A percentile compares a stretch with the other conserved stretches of the same genome.
phyloP scores from a whole-genome alignment of 208 protist genomes.

The Endotrypanum monterogeii region DNA sequence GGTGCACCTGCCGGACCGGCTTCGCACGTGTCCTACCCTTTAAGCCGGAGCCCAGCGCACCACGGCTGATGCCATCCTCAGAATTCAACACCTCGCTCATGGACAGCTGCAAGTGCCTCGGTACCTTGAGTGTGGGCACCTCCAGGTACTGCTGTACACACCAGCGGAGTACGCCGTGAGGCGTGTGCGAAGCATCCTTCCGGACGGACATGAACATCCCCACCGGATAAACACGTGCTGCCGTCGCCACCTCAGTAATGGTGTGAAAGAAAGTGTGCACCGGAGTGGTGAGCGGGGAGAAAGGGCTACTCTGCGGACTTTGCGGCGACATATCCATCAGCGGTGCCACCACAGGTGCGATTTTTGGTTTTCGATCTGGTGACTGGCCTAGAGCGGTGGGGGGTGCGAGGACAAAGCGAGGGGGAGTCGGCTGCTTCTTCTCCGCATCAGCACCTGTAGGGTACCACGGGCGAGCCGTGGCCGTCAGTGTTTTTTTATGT shows the following conservation, averaged over 20 bases:
- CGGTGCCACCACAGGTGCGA: conserved; percentile 13
- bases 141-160: conserved; percentile 71
- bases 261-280: conserved; percentile 59
- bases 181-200: conserved; percentile 82
- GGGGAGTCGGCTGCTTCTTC: conserved; percentile 23
- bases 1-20: conserved; percentile 68
- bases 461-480: conserved; percentile 60
- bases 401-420: conserved; percentile 39
- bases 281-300: conserved; percentile 60
- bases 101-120: conserved; percentile 76
- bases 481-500: conserved; percentile 49
- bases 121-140: conserved; percentile 79
- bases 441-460: conserved; percentile 23
- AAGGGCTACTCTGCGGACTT: conserved; percentile 38
- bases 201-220: conserved; percentile 85
- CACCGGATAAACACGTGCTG: conserved; percentile 57
- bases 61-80: conserved; percentile 60
- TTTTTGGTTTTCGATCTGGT: conserved; percentile 37
- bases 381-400: conserved; percentile 68
- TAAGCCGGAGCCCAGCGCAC: conserved; percentile 56
- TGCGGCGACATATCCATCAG: conserved; percentile 22
- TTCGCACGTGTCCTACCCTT: conserved; percentile 54
- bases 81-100: conserved; percentile 52
- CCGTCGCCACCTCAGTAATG: conserved; percentile 62
- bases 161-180: conserved; percentile 82